Evolutionary conservation across 176 grass and related monocot species (phyloP).

Genomic region (Bonia amplexicaulis): DNA sequence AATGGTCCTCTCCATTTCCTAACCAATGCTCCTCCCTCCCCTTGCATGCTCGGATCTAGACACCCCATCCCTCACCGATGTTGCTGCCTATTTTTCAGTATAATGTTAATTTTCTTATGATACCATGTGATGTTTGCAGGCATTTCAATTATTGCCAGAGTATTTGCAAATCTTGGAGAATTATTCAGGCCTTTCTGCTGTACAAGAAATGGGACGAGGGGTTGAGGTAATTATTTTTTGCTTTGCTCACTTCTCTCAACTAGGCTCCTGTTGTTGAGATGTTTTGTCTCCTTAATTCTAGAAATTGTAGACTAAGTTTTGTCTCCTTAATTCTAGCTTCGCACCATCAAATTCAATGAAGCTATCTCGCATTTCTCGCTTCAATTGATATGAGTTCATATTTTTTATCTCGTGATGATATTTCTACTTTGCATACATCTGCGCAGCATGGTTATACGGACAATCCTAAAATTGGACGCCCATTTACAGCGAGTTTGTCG

Average conservation of each 20-base stretch:
- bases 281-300: not conserved
- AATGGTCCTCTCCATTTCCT: too few species aligned
- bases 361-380: slow-evolving; percentile 5
- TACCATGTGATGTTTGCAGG: slow-evolving; percentile 52
- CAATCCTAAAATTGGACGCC: slow-evolving; percentile 85
- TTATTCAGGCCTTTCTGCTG: slow-evolving; percentile 78
- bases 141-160: slow-evolving; percentile 93
- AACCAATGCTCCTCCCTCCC: too few species aligned
- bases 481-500: slow-evolving; percentile 86
- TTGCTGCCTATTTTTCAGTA: not conserved
- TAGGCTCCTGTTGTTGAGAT: slow-evolving; percentile 10
- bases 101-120: slow-evolving; percentile 28
- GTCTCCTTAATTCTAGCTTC: not conserved
- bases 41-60: too few species aligned
- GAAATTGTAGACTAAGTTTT: not conserved
- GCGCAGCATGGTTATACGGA: slow-evolving; percentile 76
- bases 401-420: slow-evolving; percentile 16
- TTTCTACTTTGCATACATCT: slow-evolving; percentile 32
- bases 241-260: not conserved
- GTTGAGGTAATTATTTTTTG: slow-evolving; percentile 64
- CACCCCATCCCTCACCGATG: too few species aligned
- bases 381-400: slow-evolving; percentile 11
- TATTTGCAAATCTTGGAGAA: slow-evolving; percentile 99
- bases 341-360: slow-evolving; percentile 23
- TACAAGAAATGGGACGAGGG: slow-evolving; percentile 90